Percentiles rank a stretch among this genome's conserved stretches.
These are phyloP conservation scores for Pestalotiopsis sp. DNA, from an alignment of 2,329 filamentous ascomycete species.

Conservation along the genomic window DNA sequence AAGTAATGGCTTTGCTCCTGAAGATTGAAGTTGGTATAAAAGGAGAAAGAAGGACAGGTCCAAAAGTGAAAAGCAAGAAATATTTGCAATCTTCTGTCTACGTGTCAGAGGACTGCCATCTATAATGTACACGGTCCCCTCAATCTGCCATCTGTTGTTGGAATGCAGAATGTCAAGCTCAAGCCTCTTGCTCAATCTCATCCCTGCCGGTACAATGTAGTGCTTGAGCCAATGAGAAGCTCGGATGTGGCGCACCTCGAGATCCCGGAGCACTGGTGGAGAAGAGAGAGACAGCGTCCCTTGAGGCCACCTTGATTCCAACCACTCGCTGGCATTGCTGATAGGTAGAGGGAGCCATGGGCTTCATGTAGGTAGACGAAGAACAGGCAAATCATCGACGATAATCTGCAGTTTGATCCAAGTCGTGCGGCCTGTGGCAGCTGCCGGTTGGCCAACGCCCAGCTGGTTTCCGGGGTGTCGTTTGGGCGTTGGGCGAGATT, in stretches of 20 bases:
- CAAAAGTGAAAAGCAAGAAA: not conserved
- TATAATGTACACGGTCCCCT: not conserved
- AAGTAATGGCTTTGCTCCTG: not conserved
- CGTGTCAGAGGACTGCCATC: not conserved
- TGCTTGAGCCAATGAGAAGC: conserved; percentile 9
- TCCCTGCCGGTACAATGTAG: conserved; percentile 5
- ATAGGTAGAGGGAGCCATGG: not conserved
- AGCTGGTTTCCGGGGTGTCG: not conserved
- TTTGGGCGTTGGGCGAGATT: not conserved
- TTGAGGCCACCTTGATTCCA: not conserved
- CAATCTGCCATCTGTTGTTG: not conserved
- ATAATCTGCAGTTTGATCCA: not conserved
- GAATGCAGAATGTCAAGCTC: conserved; percentile 6
- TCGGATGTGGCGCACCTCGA: not conserved
- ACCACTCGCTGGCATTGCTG: conserved; percentile 1
- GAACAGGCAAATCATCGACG: conserved; percentile 1
- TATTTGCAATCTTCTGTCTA: not conserved
- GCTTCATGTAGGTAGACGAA: not conserved
- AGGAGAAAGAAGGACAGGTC: not conserved
- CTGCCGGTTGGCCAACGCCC: not conserved
- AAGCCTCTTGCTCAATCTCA: conserved; percentile 5
- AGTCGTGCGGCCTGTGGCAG: not conserved
- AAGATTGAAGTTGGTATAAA: not conserved
- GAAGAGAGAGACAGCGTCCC: not conserved
- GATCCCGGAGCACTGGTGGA: not conserved